Base-by-base conservation (phyloP, 441 rosid genomes). In the Kokia cookei region DNA sequence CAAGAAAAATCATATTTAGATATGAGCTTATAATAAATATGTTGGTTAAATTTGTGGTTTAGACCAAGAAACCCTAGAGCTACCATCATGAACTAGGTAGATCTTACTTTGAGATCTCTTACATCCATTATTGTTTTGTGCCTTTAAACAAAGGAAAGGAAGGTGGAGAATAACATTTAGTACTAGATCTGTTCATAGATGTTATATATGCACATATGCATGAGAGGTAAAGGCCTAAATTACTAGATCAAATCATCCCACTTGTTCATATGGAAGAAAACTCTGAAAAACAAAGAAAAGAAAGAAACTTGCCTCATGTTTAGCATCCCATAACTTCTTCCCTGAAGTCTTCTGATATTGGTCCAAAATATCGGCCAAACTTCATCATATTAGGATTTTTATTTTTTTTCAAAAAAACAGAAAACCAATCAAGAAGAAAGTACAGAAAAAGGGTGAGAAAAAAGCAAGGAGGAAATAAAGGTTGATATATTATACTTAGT, bases 291-390 rank as follows among this genome's bases (percentile, higher is more conserved):
- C 27, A 75, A 7, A 66, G 22, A 72, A 4, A 69, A 15, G 29
- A 24, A 55, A 57, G 22, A 51, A 43, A 67, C 72, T 65, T 76
- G 93, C 99, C 97, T 94, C 98, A 85, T 94, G 99, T 78, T 91
- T 93, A 73, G 90, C 90, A 85, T 94, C 97, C 99, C 99, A 93
- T 48, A 95, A 72, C 86, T 85, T 91, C 76, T 87, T 87, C 50
- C 94, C 91, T 65, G 93, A 87, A 65, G 82, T 84, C 76, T 86
- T 89, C 71, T 95, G 98, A 70, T 95, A 95, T 58, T 78, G 78
- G 35, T 93, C 99, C 85, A 95, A 72, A 75, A 93, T 82, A 73
- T 91, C 91, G 73, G 80, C 79, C 91, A 93, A 73, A 65, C 95
- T 90, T 81, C 78, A 71, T 19, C 82, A 71, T 26, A 42, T 24